Percentiles rank a stretch among this genome's conserved stretches.
Conservation (phyloP, 208 protist genomes). For the Acanthamoeba lenticulata region DNA sequence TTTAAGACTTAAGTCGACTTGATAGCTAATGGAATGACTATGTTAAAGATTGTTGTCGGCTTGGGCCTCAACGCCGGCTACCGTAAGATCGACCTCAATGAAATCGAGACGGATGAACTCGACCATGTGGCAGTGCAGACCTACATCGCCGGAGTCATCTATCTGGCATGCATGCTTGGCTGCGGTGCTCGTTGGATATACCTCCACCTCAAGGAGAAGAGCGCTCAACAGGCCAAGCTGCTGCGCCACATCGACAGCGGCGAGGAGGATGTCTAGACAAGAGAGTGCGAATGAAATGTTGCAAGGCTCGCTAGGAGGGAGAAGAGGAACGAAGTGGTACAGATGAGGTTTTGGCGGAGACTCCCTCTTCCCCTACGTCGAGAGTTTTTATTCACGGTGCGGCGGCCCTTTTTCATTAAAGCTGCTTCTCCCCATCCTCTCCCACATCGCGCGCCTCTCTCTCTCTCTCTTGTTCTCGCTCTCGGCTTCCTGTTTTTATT, state of each 20-base stretch:
- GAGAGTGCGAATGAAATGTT: no score
- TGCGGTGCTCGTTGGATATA: conserved; percentile 30
- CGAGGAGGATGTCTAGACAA: not conserved
- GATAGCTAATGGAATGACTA: not conserved
- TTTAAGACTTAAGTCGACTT: no score
- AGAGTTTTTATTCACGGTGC: no score
- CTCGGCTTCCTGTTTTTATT: no score
- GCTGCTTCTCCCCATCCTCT: no score
- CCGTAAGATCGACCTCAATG: conserved; percentile 20
- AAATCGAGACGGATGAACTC: not conserved
- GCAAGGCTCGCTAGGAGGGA: no score
- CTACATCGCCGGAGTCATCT: conserved; percentile 48
- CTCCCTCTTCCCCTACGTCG: no score
- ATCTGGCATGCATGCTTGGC: conserved; percentile 24
- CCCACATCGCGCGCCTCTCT: no score
- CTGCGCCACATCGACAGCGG: not conserved
- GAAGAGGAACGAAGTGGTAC: no score
- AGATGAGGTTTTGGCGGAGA: no score
- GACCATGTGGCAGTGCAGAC: conserved; percentile 19
- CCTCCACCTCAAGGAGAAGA: conserved; percentile 52
- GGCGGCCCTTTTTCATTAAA: no score
- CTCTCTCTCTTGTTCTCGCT: no score
- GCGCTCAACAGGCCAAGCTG: not conserved
- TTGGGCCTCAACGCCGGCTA: not conserved
- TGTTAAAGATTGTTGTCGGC: not conserved